Evolutionary conservation across 768 basidiomycete species (phyloP).

Genomic region (Boletus rubropictus): DNA sequence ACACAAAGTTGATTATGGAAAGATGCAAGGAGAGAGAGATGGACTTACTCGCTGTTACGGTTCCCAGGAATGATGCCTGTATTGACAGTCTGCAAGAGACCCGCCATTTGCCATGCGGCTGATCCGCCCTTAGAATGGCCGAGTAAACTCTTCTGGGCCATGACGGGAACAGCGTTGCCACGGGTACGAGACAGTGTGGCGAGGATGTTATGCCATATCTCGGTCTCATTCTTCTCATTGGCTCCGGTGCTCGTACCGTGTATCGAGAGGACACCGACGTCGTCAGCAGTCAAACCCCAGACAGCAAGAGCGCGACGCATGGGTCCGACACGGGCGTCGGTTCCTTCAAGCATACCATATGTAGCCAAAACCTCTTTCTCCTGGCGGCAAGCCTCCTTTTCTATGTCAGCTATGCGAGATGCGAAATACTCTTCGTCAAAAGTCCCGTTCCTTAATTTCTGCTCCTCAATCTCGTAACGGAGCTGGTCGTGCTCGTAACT

Average conservation of each 20-base stretch:
- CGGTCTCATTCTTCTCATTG: constrained; percentile 96
- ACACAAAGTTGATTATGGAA: background rate
- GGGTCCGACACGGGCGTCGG: constrained; percentile 80
- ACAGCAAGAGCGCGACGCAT: constrained; percentile 93
- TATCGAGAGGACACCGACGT: constrained; percentile 85
- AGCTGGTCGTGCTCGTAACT: constrained; percentile 82
- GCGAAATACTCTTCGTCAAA: constrained; percentile 67
- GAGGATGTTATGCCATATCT: constrained; percentile 95
- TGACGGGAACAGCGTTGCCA: constrained; percentile 95
- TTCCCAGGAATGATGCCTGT: constrained; percentile 92
- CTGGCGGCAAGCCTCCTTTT: constrained; percentile 85
- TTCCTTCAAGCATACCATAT: constrained; percentile 93
- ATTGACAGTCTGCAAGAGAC: constrained; percentile 78
- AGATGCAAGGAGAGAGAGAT: background rate
- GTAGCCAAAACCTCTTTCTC: constrained; percentile 90
- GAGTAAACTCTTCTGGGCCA: constrained; percentile 95
- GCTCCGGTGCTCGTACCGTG: constrained; percentile 86
- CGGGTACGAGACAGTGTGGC: constrained; percentile 81
- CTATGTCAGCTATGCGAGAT: constrained; percentile 74
- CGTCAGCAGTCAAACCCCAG: constrained; percentile 92
- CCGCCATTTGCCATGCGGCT: constrained; percentile 96
- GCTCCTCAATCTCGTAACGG: constrained; percentile 66
- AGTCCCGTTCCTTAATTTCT: constrained; percentile 46
- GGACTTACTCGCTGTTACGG: constrained; percentile 87
- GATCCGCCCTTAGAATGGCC: constrained; percentile 99